Base-by-base conservation (phyloP, 2,329 filamentous ascomycete genomes). In the Colletotrichum spaethianum region DNA sequence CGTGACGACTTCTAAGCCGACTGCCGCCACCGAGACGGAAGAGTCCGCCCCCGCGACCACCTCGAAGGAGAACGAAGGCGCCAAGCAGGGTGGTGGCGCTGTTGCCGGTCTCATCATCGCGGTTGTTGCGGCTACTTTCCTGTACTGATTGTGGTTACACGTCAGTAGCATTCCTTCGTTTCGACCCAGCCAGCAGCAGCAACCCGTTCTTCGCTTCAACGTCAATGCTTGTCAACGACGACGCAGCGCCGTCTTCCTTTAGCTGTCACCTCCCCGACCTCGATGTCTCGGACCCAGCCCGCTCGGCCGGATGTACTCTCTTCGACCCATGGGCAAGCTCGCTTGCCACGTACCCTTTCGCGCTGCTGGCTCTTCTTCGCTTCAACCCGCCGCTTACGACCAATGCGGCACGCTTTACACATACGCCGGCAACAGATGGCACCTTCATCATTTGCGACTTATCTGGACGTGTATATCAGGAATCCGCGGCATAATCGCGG, bases 51-150 rank as follows among this genome's bases (percentile, higher is more conserved):
- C 83, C 16, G 70, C 70, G 18, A 78, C 78, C 16, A 79, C 81
- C 23, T 79, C 82, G n/a, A 80, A 81, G 74, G 80, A 85, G 75
- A 88, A 82, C 73, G 86, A 88, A 74, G 86, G 83, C 26, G 82
- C 82, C 20, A 85, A 84, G 56, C 84, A 88, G 74, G 85, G 86
- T 61, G 85, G 85, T 63, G 83, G 85, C 60, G 87, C 88, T 61
- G 79, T 89, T 48, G 87, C 83, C 9, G 87, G 89, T 56, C 82
- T 91, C 28, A 81, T 90, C 53, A 83, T 90, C 56, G 89, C 88
- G 64, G 83, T 91, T 55, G 82, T 89, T 40, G 88, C 87, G 31
- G 85, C 88, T 33, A 84, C 84, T 20, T 87, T 83, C 75, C 80
- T 88, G 74, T 84, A 86, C 74, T 89, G 52, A 70, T 64, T 44